Base-by-base conservation (phyloP, 2,329 filamentous ascomycete genomes). In the Neonectria sp. region DNA sequence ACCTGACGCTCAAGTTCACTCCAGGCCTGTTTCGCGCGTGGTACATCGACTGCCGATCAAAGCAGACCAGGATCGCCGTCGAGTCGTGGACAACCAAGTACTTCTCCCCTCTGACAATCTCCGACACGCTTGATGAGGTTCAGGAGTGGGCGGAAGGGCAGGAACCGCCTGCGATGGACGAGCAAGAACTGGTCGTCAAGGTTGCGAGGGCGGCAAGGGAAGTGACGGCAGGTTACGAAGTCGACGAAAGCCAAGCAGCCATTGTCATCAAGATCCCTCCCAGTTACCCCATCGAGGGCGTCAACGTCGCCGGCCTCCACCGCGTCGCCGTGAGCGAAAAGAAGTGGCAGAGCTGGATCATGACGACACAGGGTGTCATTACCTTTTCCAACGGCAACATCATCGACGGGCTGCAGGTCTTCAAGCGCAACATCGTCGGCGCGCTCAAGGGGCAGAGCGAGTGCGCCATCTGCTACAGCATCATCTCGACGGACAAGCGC, bases 401-500 rank as follows among this genome's bases (percentile, higher is more conserved):
- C 64, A 92, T 95, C 60, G 95, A 98, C 73, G 96, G 95, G 2
- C 84, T 99, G 33, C 86, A 91, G 13, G 91, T 94, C 9, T 98
- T 97, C 86, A 90, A 93, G 70, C 90, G 92, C 70, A 98, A 98
- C 79, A 92, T 99, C 13, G 89, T 92, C 15, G 94, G 94, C 1
- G 93, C 94, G 4, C 87, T 99, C 71, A 96, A 97, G 83, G 96
- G 95, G 40, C 95, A 98, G 81, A 93, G 89, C 24, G 96, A 99
- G 81, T 99, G 96, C 78, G 94, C 96, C 11, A 98, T 98, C 78
- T 98, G 95, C 85, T 98, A 98, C 84, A 95, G 92, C 67, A 95
- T 99, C 77, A 94, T 99, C 70, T 94, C 94, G 21, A 90, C 89
- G 8, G 95, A 98, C 79, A 93, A 93, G 85, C 92, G 93, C 80